phyloP scores from a whole-genome alignment of 306 rosid species.

The Malus orientalis region DNA sequence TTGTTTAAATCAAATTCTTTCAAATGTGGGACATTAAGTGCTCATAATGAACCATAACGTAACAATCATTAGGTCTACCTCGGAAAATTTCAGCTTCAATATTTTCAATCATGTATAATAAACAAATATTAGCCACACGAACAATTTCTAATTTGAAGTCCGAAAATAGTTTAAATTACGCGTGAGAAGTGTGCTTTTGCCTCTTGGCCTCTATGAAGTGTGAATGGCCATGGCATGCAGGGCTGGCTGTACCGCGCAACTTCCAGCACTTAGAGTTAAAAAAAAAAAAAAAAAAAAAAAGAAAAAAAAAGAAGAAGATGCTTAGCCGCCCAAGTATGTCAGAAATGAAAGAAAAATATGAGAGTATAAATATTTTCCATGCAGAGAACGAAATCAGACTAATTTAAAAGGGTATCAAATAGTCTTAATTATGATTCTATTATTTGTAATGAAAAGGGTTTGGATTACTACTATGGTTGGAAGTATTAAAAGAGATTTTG shows the following conservation, averaged over 20 bases:
- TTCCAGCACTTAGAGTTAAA: neutral
- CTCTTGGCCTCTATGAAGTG: neutral
- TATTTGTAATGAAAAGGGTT: neutral
- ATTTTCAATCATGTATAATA: neutral
- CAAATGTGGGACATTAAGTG: neutral
- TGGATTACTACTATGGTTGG: neutral
- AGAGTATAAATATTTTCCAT: neutral
- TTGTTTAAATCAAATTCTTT: neutral
- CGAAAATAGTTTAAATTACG: neutral
- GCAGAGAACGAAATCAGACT: constrained; percentile 1
- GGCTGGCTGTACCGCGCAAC: neutral
- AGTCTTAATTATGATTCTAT: neutral
- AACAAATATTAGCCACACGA: neutral
- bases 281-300: neutral
- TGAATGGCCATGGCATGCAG: neutral
- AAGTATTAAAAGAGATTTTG: neutral
- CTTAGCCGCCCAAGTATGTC: neutral
- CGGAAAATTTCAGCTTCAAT: neutral
- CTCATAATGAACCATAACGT: neutral
- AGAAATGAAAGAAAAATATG: neutral
- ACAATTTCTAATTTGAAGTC: neutral
- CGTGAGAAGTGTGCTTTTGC: neutral
- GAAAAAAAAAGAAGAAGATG: neutral
- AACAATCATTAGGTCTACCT: neutral
- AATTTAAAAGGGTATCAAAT: neutral